phyloP scores from a whole-genome alignment of 192 early-diverging fungal genomes.

The Linnemannia exigua region DNA sequence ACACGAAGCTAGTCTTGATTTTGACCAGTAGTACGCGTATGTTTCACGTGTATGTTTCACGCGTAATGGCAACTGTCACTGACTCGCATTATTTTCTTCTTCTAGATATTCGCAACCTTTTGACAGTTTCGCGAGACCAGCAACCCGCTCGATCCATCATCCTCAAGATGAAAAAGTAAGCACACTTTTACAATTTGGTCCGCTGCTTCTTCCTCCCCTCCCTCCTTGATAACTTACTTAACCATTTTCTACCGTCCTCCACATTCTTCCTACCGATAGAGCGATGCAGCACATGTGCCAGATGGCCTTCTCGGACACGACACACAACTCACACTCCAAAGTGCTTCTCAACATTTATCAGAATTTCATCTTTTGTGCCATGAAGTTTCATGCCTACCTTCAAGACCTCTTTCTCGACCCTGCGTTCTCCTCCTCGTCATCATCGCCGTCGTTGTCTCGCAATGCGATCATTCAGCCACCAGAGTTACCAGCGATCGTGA shows the following conservation, averaged over 20 bases:
- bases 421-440: not conserved
- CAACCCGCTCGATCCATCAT: conserved; percentile 42
- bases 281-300: conserved; percentile 73
- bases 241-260: not conserved
- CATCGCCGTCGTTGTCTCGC: not conserved
- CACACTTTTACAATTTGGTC: not conserved
- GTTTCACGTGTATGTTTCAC: not conserved
- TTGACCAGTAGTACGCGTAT: not conserved
- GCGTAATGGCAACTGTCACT: too few species aligned
- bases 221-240: not conserved
- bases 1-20: not conserved
- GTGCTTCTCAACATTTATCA: conserved; percentile 87
- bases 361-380: conserved; percentile 79
- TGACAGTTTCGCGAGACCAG: conserved; percentile 29
- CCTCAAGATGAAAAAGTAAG: conserved; percentile 51
- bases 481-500: conserved; percentile 6
- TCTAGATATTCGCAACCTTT: conserved; percentile 34
- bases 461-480: conserved; percentile 16
- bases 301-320: conserved; percentile 73
- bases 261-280: conserved; percentile 45
- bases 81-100: not conserved
- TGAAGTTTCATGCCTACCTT: conserved; percentile 69
- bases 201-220: not conserved
- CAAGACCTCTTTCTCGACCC: conserved; percentile 42
- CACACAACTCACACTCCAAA: conserved; percentile 68